A percentile compares a stretch with the other conserved stretches of the same genome.
Conservation (phyloP, 768 basidiomycete genomes). For the Mycena belliarum region DNA sequence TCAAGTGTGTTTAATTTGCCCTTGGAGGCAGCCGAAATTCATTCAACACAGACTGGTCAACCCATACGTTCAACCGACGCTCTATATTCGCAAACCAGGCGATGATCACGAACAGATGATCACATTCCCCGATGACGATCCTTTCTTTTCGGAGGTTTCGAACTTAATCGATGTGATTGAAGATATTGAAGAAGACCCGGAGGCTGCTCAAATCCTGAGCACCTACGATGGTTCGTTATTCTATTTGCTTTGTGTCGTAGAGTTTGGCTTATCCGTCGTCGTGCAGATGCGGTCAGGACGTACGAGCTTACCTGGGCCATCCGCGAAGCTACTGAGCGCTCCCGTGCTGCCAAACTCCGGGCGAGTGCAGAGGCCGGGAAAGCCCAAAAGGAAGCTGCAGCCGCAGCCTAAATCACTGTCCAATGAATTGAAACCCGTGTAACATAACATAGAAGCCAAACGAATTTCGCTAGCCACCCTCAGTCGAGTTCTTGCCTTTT, state of each 20-base stretch:
- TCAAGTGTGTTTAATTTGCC: conserved; percentile 59
- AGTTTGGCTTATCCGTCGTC: background rate
- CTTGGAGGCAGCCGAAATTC: conserved; percentile 8
- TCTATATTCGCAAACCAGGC: conserved; percentile 84
- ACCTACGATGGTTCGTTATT: conserved; percentile 71
- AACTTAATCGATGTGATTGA: conserved; percentile 89
- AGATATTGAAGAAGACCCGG: conserved; percentile 85
- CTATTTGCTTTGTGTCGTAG: background rate
- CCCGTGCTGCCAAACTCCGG: conserved; percentile 49
- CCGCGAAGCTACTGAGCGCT: conserved; percentile 73
- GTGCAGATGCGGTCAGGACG: conserved; percentile 77
- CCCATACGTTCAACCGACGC: conserved; percentile 89
- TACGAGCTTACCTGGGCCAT: conserved; percentile 96
- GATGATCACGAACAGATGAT: conserved; percentile 73
- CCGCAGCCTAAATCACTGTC: conserved; percentile 7
- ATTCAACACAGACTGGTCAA: conserved; percentile 67
- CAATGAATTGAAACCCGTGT: background rate
- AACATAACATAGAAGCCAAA: background rate
- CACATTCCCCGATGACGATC: conserved; percentile 81
- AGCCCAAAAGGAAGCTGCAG: conserved; percentile 9
- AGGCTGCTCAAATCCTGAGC: conserved; percentile 76
- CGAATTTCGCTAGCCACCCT: background rate
- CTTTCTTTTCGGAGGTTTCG: conserved; percentile 92
- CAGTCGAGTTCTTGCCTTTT: conserved; percentile 16
- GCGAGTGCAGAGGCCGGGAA: conserved; percentile 33